Evolutionary conservation across 1,284 basidiomycete genomes (phyloP).

Genomic region (Irpex sp.): DNA sequence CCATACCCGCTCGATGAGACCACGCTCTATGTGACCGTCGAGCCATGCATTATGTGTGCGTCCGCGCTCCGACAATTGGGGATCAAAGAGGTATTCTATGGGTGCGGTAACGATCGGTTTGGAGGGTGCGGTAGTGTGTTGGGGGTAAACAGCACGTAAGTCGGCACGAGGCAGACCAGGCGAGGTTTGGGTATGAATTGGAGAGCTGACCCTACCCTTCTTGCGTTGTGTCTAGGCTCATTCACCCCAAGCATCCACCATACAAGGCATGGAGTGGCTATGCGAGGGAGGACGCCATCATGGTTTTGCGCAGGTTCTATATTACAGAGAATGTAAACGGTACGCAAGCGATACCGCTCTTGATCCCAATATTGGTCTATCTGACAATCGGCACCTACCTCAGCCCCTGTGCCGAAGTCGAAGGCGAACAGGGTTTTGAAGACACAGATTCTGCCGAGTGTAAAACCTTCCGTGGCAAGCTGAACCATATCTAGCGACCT

Average conservation of each 20-base stretch:
- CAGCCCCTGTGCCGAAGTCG: conserved; percentile 75
- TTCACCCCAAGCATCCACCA: conserved; percentile 68
- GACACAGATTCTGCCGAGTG: conserved; percentile 52
- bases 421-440: conserved; percentile 74
- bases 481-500: neutral
- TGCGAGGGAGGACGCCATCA: conserved; percentile 90
- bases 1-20: conserved; percentile 73
- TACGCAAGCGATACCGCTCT: conserved; percentile 25
- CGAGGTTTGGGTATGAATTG: neutral
- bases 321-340: conserved; percentile 94
- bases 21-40: conserved; percentile 96
- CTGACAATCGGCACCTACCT: conserved; percentile 1
- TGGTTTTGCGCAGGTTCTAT: conserved; percentile 93
- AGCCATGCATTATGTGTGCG: conserved; percentile 99
- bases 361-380: conserved; percentile 12
- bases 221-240: conserved; percentile 36
- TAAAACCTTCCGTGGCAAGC: neutral
- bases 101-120: conserved; percentile 95
- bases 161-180: conserved; percentile 11
- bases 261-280: conserved; percentile 85
- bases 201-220: neutral
- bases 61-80: conserved; percentile 93
- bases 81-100: conserved; percentile 89
- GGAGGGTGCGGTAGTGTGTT: conserved; percentile 97
- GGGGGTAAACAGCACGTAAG: conserved; percentile 77